These are phyloP conservation scores for Cordyceps farinosa DNA, from an alignment of 2,329 filamentous ascomycete species.

Conservation along the genomic window DNA sequence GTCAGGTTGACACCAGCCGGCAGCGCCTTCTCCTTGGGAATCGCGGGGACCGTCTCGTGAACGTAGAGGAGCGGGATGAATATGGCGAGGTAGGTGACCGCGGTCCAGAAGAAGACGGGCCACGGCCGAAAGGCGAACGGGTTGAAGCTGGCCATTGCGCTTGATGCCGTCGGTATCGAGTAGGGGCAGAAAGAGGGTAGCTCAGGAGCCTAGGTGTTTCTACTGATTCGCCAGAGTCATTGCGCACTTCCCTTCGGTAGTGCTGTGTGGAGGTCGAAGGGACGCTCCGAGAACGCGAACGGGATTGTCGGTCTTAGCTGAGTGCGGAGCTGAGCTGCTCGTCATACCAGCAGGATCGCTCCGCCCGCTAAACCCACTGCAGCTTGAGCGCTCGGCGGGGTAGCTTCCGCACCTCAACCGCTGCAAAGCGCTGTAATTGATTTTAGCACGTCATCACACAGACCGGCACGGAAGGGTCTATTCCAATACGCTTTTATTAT, in stretches of 20 bases:
- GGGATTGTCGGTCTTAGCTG: background rate
- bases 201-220: background rate
- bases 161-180: background rate
- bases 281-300: background rate
- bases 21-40: conserved; percentile 44
- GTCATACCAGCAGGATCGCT: background rate
- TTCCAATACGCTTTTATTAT: conserved; percentile 2
- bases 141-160: conserved; percentile 34
- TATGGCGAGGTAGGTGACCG: conserved; percentile 72
- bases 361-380: background rate
- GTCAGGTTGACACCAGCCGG: conserved; percentile 70
- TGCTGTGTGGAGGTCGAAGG: background rate
- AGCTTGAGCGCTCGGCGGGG: background rate
- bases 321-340: conserved; percentile 9
- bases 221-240: conserved; percentile 3
- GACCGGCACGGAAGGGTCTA: background rate
- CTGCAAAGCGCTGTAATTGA: background rate
- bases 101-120: conserved; percentile 78
- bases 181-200: background rate
- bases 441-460: too few relatives aligned
- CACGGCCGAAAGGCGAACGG: conserved; percentile 74
- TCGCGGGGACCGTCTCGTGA: conserved; percentile 68
- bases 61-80: conserved; percentile 68
- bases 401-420: background rate
- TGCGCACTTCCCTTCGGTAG: background rate